Base-by-base conservation (phyloP, 345 rosid genomes). In the Salix viminalis region DNA sequence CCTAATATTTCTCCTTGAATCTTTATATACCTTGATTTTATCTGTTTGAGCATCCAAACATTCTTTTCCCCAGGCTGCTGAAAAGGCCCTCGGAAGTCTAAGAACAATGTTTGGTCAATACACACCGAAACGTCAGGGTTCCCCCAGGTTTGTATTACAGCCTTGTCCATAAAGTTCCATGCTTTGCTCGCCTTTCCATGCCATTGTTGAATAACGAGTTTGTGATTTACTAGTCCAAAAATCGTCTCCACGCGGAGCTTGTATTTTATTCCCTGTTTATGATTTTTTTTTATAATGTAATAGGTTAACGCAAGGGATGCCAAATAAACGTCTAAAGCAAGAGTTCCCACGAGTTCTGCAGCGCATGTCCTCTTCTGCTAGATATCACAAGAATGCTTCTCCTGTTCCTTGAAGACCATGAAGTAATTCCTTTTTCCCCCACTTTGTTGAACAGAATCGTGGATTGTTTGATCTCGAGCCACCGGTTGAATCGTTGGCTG, bases 291-390 rank as follows among this genome's bases (percentile, higher is more conserved):
- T 71, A 48, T 65, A 41, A 65, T 82, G 74, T 50, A 60, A 26
- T 36, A 93, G 97, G 87, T 79, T 88, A 52, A 82, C 85, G 79
- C 92, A 81, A 23, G 97, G 92, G 77, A 86, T 90, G 88, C 42
- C 89, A 42, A 84, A 78, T 76, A 96, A 96, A 86, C 96, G 97
- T 19, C 64, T 81, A 36, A 94, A 89, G 88, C 89, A 89, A 2
- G 95, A 91, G 67, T 93, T 90, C 77, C 88, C 89, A 12, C 82
- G 95, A 74, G 87, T 76, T 73, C 21, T 85, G 79, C 94, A 87
- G 73, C 88, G 97, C 77, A 87, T 92, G 89, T 87, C 97, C 23
- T 86, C 95, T 52, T 89, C 98, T 65, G 89, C 90, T 73, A 85
- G 99, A 91, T 92, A 84, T 71, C 85, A 91, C 36, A 91, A 83